Conservation (phyloP, 495 filamentous ascomycete genomes). For the Corynascus novoguineensis region DNA sequence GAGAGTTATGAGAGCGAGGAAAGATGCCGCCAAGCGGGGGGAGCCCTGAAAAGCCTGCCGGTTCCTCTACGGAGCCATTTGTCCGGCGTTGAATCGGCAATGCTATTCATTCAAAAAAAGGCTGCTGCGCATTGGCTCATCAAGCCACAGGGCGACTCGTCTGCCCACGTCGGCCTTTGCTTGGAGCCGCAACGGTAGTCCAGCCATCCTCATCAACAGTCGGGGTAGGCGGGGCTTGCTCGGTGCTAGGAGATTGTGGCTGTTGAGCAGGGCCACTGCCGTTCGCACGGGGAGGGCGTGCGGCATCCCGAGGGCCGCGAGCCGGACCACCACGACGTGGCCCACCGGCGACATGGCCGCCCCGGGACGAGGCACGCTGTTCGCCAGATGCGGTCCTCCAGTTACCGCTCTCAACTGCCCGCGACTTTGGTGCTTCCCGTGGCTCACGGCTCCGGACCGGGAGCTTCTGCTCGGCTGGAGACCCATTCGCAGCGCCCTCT, state of each 20-base stretch:
- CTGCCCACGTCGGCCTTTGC: constrained; percentile 42
- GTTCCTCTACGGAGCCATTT: not conserved
- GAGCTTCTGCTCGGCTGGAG: constrained; percentile 30
- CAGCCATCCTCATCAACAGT: constrained; percentile 64
- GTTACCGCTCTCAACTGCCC: constrained; percentile 46
- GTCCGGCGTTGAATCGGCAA: not conserved
- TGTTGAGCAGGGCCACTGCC: constrained; percentile 32
- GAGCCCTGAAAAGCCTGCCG: not conserved
- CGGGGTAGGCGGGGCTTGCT: constrained; percentile 27
- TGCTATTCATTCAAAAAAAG: not conserved
- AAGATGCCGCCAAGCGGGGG: not conserved
- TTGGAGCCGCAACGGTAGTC: constrained; percentile 71
- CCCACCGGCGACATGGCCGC: constrained; percentile 33
- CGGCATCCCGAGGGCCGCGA: constrained; percentile 40
- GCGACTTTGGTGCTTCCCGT: constrained; percentile 32
- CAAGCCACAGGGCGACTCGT: constrained; percentile 25
- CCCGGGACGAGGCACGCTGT: constrained; percentile 34
- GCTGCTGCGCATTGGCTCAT: constrained; percentile 21
- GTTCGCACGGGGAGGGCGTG: constrained; percentile 43
- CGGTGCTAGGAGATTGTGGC: constrained; percentile 27
- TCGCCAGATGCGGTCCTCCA: constrained; percentile 46
- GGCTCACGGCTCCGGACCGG: constrained; percentile 26
- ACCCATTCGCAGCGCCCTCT: constrained; percentile 37
- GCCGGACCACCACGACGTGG: constrained; percentile 37
- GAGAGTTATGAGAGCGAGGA: not conserved